Percentiles rank a stretch among this genome's conserved stretches.
phyloP scores from a whole-genome alignment of 1,284 basidiomycete genomes.

The Ceratobasidium sp. region DNA sequence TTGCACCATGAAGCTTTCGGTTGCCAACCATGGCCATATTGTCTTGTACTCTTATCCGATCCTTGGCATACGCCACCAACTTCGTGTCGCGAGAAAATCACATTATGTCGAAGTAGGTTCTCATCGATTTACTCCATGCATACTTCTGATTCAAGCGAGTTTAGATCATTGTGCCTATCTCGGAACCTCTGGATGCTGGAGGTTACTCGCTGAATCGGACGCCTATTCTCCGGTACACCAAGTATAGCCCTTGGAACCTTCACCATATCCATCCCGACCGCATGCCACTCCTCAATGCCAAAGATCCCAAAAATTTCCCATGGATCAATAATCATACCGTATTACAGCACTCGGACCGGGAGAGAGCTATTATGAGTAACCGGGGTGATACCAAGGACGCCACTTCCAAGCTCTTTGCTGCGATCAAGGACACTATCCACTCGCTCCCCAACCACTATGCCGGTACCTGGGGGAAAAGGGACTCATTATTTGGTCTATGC shows the following conservation, averaged over 20 bases:
- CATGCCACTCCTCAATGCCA: slow-evolving; percentile 4
- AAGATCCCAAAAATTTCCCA: neutral
- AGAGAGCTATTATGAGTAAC: neutral
- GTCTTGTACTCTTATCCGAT: slow-evolving; percentile 27
- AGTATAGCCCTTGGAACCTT: slow-evolving; percentile 9
- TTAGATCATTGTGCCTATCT: neutral
- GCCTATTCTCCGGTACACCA: neutral
- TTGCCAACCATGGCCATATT: neutral
- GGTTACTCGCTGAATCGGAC: slow-evolving; percentile 2
- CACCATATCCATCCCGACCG: neutral
- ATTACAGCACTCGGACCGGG: slow-evolving; percentile 10
- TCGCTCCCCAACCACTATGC: neutral
- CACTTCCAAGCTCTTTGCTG: neutral
- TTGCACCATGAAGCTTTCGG: neutral
- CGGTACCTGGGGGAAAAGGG: neutral
- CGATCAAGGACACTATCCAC: slow-evolving; percentile 19
- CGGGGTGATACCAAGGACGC: neutral
- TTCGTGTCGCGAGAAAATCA: slow-evolving; percentile 26
- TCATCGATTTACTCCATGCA: no score
- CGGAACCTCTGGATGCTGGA: neutral
- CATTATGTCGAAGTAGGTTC: slow-evolving; percentile 26
- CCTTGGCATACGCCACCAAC: neutral
- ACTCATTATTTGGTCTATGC: slow-evolving; percentile 4
- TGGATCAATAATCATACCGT: neutral
- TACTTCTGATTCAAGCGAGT: no score